Percentiles rank a stretch among this genome's conserved stretches.
Evolutionary conservation across 1,284 basidiomycete species (phyloP).

Genomic region (Phylloboletellus chloephorus): DNA sequence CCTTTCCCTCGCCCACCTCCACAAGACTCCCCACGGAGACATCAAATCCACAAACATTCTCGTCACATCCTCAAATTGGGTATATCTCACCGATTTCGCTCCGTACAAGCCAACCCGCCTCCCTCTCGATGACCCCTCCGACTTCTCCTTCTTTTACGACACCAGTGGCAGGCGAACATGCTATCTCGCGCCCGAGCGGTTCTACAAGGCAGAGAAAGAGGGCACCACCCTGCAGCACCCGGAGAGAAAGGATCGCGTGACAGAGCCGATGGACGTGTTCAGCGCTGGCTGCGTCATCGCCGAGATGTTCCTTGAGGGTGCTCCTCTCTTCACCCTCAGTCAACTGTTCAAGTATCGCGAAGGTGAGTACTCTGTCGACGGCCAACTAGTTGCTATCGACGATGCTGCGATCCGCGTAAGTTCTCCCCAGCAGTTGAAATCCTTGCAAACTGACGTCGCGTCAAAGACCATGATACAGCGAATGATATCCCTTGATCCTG

Average conservation of each 20-base stretch:
- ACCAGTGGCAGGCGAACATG: constrained; percentile 91
- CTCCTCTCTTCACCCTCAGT: constrained; percentile 89
- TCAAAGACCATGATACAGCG: constrained; percentile 75
- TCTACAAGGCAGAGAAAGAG: constrained; percentile 79
- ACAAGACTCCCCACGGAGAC: constrained; percentile 90
- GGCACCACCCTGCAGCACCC: constrained; percentile 44
- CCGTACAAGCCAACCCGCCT: constrained; percentile 96
- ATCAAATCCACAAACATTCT: constrained; percentile 98
- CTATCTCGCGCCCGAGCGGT: constrained; percentile 95
- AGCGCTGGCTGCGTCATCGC: constrained; percentile 94
- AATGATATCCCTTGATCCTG: constrained; percentile 85
- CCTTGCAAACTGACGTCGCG: constrained; percentile 12
- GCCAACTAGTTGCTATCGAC: constrained; percentile 70
- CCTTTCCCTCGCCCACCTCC: constrained; percentile 76
- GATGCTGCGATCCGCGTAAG: constrained; percentile 76
- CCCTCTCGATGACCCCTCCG: constrained; percentile 93
- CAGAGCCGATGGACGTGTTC: constrained; percentile 98
- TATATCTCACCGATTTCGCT: constrained; percentile 95
- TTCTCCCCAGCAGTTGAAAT: constrained; percentile 7
- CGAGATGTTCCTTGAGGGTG: constrained; percentile 94
- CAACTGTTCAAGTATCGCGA: constrained; percentile 95
- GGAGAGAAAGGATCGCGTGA: constrained; percentile 67
- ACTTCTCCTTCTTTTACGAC: constrained; percentile 98
- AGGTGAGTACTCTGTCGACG: constrained; percentile 76
- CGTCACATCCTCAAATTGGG: constrained; percentile 93